Evolutionary conservation across 495 filamentous ascomycete genomes (phyloP).

Genomic region (Lentithecium fluviatile): DNA sequence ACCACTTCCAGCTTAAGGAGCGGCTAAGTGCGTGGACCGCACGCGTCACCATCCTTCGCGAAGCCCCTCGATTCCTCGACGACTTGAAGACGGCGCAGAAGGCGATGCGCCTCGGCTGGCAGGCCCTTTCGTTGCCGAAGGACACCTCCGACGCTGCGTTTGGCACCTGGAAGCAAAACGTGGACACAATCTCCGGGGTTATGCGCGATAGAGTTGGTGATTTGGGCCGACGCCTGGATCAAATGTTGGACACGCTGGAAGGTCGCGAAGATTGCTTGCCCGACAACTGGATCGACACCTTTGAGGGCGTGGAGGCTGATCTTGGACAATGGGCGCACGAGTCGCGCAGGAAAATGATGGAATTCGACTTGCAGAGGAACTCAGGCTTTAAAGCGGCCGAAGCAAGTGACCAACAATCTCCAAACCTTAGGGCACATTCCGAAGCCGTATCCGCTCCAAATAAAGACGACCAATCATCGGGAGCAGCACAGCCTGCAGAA

Average conservation of each 20-base stretch:
- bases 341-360: slow-evolving; percentile 40
- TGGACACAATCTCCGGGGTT: slow-evolving; percentile 60
- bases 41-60: slow-evolving; percentile 69
- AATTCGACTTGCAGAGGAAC: slow-evolving; percentile 38
- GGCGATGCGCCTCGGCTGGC: slow-evolving; percentile 63
- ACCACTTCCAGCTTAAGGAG: slow-evolving; percentile 67
- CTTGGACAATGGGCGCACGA: slow-evolving; percentile 71
- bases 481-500: not conserved
- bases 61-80: slow-evolving; percentile 66
- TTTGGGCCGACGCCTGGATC: slow-evolving; percentile 72
- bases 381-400: not conserved
- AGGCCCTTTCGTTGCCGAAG: slow-evolving; percentile 47
- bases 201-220: slow-evolving; percentile 68
- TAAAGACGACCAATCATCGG: not conserved
- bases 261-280: slow-evolving; percentile 79
- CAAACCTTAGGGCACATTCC: slow-evolving; percentile 5
- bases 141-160: slow-evolving; percentile 27
- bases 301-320: slow-evolving; percentile 77
- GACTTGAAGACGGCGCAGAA: slow-evolving; percentile 63
- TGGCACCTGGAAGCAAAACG: slow-evolving; percentile 45
- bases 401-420: not conserved
- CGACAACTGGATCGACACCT: slow-evolving; percentile 78
- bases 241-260: slow-evolving; percentile 80
- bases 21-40: slow-evolving; percentile 73
- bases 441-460: not conserved